These are phyloP conservation scores for Pythium folliculosum DNA, from an alignment of 352 stramenopile genomes.

Conservation along the genomic window DNA sequence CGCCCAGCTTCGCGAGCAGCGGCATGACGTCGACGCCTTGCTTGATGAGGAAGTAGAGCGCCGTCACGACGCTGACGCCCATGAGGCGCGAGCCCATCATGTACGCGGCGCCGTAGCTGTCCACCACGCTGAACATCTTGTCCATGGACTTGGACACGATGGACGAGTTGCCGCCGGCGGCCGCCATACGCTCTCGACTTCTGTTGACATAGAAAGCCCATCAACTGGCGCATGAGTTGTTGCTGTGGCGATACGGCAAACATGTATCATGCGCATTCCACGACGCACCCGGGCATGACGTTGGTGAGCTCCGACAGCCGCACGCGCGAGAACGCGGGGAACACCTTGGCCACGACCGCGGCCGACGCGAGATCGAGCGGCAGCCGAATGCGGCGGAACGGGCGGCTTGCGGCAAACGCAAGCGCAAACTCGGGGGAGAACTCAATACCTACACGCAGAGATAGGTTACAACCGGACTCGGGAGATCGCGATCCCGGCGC, in stretches of 20 bases:
- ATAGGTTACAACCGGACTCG: background rate
- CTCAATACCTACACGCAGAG: slow-evolving; percentile 7
- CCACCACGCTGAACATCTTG: slow-evolving; percentile 71
- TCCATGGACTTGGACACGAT: slow-evolving; percentile 66
- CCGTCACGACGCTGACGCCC: slow-evolving; percentile 72
- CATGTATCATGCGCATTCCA: background rate
- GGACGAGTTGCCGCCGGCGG: slow-evolving; percentile 21
- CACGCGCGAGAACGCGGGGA: slow-evolving; percentile 74
- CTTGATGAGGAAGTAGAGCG: slow-evolving; percentile 76
- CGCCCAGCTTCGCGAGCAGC: slow-evolving; percentile 64
- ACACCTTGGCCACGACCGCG: slow-evolving; percentile 64
- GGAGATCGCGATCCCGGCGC: background rate
- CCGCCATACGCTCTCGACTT: slow-evolving; percentile 7
- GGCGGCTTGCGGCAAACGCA: slow-evolving; percentile 80
- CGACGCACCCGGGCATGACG: slow-evolving; percentile 54
- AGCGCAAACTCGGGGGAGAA: slow-evolving; percentile 88
- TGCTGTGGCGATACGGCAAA: too few relatives aligned
- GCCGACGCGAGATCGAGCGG: slow-evolving; percentile 74
- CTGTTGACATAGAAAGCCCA: background rate
- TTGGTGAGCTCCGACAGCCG: slow-evolving; percentile 65
- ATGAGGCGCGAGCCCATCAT: slow-evolving; percentile 87
- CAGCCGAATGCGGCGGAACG: slow-evolving; percentile 78
- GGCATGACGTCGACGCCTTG: slow-evolving; percentile 85
- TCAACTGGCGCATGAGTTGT: background rate
- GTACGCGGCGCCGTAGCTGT: slow-evolving; percentile 88